Percentiles rank a stretch among this genome's conserved stretches.
phyloP scores from a whole-genome alignment of 2,329 filamentous ascomycete species.

The Ceratocystis harringtonii region DNA sequence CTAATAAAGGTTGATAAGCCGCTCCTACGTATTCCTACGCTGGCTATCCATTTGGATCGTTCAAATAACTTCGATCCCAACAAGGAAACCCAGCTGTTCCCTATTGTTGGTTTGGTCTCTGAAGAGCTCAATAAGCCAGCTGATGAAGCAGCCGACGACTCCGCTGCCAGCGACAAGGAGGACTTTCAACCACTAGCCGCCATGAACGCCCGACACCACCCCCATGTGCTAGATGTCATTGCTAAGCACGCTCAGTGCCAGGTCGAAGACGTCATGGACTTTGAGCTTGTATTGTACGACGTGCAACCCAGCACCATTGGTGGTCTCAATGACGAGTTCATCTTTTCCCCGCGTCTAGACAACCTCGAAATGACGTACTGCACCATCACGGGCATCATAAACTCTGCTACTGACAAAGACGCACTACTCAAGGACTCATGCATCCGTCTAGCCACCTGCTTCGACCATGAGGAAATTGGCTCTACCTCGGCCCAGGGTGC shows the following conservation, averaged over 20 bases:
- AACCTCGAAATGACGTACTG: constrained; percentile 97
- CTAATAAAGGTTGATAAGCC: constrained; percentile 83
- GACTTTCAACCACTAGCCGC: constrained; percentile 62
- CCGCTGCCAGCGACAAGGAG: constrained; percentile 28
- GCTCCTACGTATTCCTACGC: constrained; percentile 77
- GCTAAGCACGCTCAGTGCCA: constrained; percentile 61
- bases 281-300: constrained; percentile 94
- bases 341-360: constrained; percentile 90
- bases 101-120: constrained; percentile 74
- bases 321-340: constrained; percentile 81
- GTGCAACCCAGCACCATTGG: constrained; percentile 82
- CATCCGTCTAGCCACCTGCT: constrained; percentile 85
- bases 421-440: constrained; percentile 60
- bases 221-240: constrained; percentile 71
- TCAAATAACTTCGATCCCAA: constrained; percentile 80
- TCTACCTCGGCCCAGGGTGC: constrained; percentile 86
- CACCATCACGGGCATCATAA: constrained; percentile 68
- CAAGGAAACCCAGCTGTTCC: constrained; percentile 92
- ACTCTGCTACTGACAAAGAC: constrained; percentile 49
- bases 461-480: constrained; percentile 96
- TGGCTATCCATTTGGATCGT: constrained; percentile 87
- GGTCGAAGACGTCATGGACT: constrained; percentile 66
- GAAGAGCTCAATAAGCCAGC: constrained; percentile 63
- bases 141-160: constrained; percentile 29
- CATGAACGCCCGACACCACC: constrained; percentile 72